Conservation (phyloP, 2,329 filamentous ascomycete species). For the Phialemoniopsis sp. region DNA sequence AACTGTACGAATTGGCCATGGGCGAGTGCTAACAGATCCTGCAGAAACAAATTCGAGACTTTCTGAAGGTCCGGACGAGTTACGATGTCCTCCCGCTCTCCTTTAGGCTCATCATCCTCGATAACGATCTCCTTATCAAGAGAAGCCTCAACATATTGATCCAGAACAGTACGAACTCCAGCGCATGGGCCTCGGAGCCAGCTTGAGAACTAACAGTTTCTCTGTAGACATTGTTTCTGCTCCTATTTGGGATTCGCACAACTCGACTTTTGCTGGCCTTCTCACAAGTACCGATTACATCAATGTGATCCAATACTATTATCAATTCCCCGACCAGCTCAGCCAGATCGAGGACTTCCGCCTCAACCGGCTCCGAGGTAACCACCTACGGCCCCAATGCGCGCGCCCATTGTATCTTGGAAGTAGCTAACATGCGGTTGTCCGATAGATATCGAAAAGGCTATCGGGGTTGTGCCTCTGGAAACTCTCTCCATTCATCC, state of each 20-base stretch:
- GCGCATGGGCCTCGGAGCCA: neutral
- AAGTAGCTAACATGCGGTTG: neutral
- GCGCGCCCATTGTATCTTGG: constrained; percentile 3
- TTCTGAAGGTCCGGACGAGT: constrained; percentile 91
- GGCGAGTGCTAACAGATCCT: neutral
- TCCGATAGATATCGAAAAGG: constrained; percentile 80
- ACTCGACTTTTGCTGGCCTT: constrained; percentile 88
- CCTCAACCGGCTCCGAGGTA: constrained; percentile 86
- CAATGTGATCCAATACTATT: constrained; percentile 99
- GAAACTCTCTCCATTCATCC: constrained; percentile 97
- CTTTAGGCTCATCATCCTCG: constrained; percentile 92
- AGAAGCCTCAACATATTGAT: constrained; percentile 94
- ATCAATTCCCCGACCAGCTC: constrained; percentile 89
- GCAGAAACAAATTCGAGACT: constrained; percentile 59
- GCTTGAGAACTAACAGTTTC: neutral
- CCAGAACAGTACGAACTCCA: constrained; percentile 69
- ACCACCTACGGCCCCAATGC: neutral
- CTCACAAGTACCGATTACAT: constrained; percentile 97
- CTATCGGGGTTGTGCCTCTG: constrained; percentile 83
- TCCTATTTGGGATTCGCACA: constrained; percentile 92
- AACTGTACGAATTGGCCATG: neutral
- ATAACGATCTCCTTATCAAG: constrained; percentile 91
- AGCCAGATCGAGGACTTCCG: constrained; percentile 91
- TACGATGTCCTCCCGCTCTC: constrained; percentile 97
- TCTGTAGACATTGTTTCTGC: constrained; percentile 87